Conservation (phyloP, 192 early-diverging fungal genomes). For the Backusella tarrabulga region DNA sequence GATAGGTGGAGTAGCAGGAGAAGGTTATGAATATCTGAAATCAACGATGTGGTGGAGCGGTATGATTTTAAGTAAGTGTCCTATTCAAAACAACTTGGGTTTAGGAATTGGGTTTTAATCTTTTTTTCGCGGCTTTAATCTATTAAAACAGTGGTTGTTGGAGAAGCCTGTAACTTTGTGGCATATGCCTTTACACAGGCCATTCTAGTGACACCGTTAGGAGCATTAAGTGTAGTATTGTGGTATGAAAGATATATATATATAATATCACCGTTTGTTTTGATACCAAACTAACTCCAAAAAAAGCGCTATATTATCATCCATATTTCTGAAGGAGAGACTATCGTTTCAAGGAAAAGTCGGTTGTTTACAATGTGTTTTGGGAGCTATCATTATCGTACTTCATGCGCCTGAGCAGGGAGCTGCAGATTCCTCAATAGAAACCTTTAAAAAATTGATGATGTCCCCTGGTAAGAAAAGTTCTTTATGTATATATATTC, state of each 20-base stretch:
- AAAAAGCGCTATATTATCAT: constrained; percentile 71
- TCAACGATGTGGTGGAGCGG: constrained; percentile 58
- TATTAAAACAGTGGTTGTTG: constrained; percentile 70
- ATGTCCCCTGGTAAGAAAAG: constrained; percentile 16
- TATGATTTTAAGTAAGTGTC: constrained; percentile 51
- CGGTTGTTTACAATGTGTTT: constrained; percentile 84
- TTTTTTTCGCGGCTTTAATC: not conserved
- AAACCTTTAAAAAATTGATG: constrained; percentile 63
- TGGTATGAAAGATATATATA: constrained; percentile 39
- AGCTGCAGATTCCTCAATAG: constrained; percentile 65
- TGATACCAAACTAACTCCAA: not conserved
- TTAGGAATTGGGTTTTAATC: not conserved
- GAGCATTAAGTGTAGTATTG: constrained; percentile 89
- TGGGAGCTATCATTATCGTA: constrained; percentile 83
- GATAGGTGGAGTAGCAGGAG: constrained; percentile 45
- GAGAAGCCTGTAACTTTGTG: constrained; percentile 92
- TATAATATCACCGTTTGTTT: not conserved
- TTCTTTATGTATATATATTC: not conserved
- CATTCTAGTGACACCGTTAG: constrained; percentile 94
- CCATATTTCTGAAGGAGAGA: constrained; percentile 82
- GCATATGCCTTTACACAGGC: constrained; percentile 98
- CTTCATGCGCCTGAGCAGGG: constrained; percentile 82
- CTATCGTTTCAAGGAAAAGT: constrained; percentile 81
- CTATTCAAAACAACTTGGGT: not conserved
- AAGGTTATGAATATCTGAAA: constrained; percentile 53